Evolutionary conservation across 306 rosid species (phyloP).

Genomic region (Pachyrhizus erosus): DNA sequence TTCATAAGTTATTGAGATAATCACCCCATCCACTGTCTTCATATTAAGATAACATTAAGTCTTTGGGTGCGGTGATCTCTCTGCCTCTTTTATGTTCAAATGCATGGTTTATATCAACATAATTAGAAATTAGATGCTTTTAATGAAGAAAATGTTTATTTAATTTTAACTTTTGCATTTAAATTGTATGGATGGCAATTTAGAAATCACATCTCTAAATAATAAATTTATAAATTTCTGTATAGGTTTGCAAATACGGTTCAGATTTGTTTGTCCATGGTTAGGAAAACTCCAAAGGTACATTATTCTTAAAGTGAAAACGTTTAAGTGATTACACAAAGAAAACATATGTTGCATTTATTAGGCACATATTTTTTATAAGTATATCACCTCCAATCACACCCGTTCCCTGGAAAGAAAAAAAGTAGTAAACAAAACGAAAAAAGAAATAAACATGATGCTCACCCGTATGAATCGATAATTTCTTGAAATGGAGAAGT

Average conservation of each 20-base stretch:
- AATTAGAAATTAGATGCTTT: neutral
- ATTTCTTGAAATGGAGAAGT: constrained; percentile 70
- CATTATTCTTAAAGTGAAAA: neutral
- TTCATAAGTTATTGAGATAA: constrained; percentile 7
- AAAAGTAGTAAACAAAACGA: constrained; percentile 13
- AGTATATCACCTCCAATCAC: neutral
- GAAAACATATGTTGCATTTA: neutral
- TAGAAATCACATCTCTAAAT: neutral
- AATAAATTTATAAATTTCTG: neutral
- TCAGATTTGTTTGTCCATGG: neutral
- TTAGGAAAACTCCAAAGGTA: too few relatives aligned
- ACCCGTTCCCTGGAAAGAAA: neutral
- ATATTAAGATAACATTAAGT: neutral
- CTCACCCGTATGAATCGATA: constrained; percentile 81
- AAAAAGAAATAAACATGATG: constrained; percentile 13
- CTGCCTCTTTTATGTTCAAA: constrained; percentile 13
- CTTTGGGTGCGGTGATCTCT: neutral
- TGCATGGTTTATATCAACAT: neutral
- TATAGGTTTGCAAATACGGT: neutral
- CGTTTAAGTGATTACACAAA: neutral
- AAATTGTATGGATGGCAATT: neutral
- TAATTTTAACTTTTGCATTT: constrained; percentile 2
- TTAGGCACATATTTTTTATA: neutral
- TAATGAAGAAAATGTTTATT: neutral
- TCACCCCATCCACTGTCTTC: constrained; percentile 7